Base-by-base conservation (phyloP, 2,329 filamentous ascomycete species). In the Boeremia lycopersici region DNA sequence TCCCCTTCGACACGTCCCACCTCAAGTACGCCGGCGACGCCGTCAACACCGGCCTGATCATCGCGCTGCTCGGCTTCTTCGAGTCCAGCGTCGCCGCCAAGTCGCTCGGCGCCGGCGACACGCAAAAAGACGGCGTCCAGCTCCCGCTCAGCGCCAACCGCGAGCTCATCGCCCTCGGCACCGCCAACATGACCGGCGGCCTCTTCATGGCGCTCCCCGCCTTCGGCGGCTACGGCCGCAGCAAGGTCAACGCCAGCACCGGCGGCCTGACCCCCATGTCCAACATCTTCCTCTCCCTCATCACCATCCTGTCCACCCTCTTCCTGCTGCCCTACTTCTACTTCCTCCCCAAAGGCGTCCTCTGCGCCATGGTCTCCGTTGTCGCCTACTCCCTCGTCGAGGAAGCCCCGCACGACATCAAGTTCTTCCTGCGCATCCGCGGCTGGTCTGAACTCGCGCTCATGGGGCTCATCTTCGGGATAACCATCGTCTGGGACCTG, bases 11-110 rank as follows among this genome's bases (percentile, higher is more conserved):
- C 60, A 77, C 85, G 2, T 81, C 85, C 5, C 86, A 96, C 64
- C 87, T 98, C 81, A 83, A 85, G 23, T 89, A 97, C 70, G 90
- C 96, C 48, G 88, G 89, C 19, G 89, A 91, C 59, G 89, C 91
- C 33, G 89, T 98, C 83, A 88, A 90, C 46, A 98, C 95, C 0
- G 89, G 91, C 0, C 96, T 99, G 69, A 82, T 98, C 48, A 96
- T 99, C 61, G 91, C 93, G 0, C 82, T 99, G 23, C 86, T 99
- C 0, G 95, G 95, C n/a, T 99, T 99, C 76, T 99, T 99, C 67
- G 95, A 99, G 75, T 96, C 91, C 2, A 96, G 92, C 0, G 92
- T 99, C 11, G 95, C 95, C 1, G 95, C 95, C 31, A 98, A 98
- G 77, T 93, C 90, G 59, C 79, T 99, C 2, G 70, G 72, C 11